phyloP scores from a whole-genome alignment of 768 basidiomycete genomes.

The Fibroporia radiculosa region DNA sequence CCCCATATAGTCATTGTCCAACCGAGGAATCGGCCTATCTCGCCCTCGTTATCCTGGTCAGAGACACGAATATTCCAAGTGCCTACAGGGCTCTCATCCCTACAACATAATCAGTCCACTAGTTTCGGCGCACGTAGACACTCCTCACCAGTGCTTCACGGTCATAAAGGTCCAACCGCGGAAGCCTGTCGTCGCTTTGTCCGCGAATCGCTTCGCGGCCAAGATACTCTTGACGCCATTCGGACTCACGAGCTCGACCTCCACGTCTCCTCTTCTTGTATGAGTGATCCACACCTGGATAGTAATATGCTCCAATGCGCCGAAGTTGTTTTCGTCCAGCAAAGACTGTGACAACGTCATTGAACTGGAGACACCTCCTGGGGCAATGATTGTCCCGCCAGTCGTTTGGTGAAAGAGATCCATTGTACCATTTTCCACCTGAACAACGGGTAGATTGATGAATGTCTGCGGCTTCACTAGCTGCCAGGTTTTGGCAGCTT shows the following conservation, averaged over 20 bases:
- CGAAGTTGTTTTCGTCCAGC: constrained; percentile 71
- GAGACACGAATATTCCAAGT: constrained; percentile 85
- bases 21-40: constrained; percentile 66
- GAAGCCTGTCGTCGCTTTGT: constrained; percentile 61
- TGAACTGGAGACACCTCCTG: constrained; percentile 56
- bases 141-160: constrained; percentile 87
- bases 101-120: constrained; percentile 23
- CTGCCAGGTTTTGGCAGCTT: constrained; percentile 73
- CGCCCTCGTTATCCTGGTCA: constrained; percentile 58
- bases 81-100: constrained; percentile 90
- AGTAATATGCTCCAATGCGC: constrained; percentile 86
- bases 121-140: neutral
- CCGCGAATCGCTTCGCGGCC: constrained; percentile 60
- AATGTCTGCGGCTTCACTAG: constrained; percentile 93
- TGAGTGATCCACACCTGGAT: constrained; percentile 93
- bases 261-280: constrained; percentile 79
- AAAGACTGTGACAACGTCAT: constrained; percentile 61
- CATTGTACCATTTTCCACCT: constrained; percentile 55
- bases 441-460: constrained; percentile 69
- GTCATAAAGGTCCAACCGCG: constrained; percentile 99
- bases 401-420: constrained; percentile 41
- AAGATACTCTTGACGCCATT: constrained; percentile 80
- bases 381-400: constrained; percentile 60
- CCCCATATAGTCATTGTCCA: constrained; percentile 97
- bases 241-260: constrained; percentile 84